Base-by-base conservation (phyloP, 768 basidiomycete genomes). In the Podaxis carcinomalis region DNA sequence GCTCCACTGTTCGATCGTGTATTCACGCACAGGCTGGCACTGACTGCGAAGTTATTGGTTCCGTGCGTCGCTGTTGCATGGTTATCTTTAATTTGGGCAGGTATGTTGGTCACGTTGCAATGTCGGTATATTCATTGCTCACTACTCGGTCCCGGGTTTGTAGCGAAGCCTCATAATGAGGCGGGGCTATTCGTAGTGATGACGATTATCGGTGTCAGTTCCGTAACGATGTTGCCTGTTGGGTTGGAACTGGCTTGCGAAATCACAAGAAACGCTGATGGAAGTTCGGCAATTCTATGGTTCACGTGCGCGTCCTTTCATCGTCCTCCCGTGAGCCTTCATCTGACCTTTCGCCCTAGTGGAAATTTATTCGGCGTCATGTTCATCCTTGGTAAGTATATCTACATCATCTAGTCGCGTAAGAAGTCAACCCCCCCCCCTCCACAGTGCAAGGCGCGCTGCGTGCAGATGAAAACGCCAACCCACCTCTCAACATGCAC, bases 1-100 rank as follows among this genome's bases (percentile, higher is more conserved):
- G 84, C 92, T 0, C 93, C 92, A 0, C 71, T 93, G 3, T 88
- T 92, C 67, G 92, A 93, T 67, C 85, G 92, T 19, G 83, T 92
- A n/a, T 83, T 94, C 62, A 93, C 89, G 9, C 81, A 87, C 64
- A 84, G 84, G 62, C 78, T 92, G 40, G 89, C 84, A 0, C 63
- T 83, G 10, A 83, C 86, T 2, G 66, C 79, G 57, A 90, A 88
- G 58, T 61, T 83, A 0, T 67, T 90, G 9, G 79, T 86, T 14
- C 91, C 91, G 1, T 68, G 87, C 47, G 75, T 89, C 4, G 86
- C 79, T 14, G 77, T 66, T 1, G 77, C 78, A 23, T 93, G 91
- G 90, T 70, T 93, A 13, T 83, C 84, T 4, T 73, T 93, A 16
- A 87, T 94, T 35, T 94, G 91, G 92, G 90, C 87, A 54, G 83